These are phyloP conservation scores for Malassezia brasiliensis DNA, from an alignment of 1,284 basidiomycete species.

Conservation along the genomic window DNA sequence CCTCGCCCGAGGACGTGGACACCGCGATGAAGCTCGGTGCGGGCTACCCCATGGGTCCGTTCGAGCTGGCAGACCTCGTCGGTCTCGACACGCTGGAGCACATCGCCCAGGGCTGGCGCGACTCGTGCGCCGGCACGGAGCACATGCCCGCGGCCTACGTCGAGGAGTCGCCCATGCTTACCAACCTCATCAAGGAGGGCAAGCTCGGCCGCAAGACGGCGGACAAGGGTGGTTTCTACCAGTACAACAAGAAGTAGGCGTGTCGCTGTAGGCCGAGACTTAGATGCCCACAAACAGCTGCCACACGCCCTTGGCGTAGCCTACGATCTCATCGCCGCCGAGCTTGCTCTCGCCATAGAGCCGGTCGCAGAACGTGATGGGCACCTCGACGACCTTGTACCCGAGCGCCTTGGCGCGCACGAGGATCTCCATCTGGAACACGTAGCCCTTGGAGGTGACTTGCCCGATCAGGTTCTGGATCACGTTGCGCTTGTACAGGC, in stretches of 20 bases:
- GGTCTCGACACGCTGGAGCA: constrained; percentile 52
- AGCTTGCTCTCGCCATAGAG: constrained; percentile 86
- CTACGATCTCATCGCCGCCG: constrained; percentile 74
- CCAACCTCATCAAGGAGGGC: constrained; percentile 53
- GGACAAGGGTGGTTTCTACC: constrained; percentile 51
- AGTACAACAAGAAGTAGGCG: constrained; percentile 32
- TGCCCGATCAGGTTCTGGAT: constrained; percentile 70
- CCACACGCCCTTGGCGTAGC: constrained; percentile 79
- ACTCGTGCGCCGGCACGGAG: constrained; percentile 50
- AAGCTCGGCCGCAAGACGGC: constrained; percentile 55
- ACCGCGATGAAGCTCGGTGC: constrained; percentile 58
- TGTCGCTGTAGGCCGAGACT: neutral
- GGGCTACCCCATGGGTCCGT: constrained; percentile 53
- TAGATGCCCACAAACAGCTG: constrained; percentile 54
- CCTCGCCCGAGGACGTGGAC: constrained; percentile 55
- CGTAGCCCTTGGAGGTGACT: constrained; percentile 76
- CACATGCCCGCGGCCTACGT: constrained; percentile 52
- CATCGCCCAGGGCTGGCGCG: constrained; percentile 55
- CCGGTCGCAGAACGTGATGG: constrained; percentile 85
- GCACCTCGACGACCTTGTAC: constrained; percentile 75
- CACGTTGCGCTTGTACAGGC: constrained; percentile 64
- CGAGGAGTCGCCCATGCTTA: constrained; percentile 50
- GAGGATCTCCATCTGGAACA: constrained; percentile 97
- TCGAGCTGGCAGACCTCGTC: constrained; percentile 56
- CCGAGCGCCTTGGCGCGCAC: constrained; percentile 71